Evolutionary conservation across 805 yeast genomes (phyloP), one percentile per base, ranked within the genome.

Genomic region (Saccharomyces cerevisiae): DNA sequence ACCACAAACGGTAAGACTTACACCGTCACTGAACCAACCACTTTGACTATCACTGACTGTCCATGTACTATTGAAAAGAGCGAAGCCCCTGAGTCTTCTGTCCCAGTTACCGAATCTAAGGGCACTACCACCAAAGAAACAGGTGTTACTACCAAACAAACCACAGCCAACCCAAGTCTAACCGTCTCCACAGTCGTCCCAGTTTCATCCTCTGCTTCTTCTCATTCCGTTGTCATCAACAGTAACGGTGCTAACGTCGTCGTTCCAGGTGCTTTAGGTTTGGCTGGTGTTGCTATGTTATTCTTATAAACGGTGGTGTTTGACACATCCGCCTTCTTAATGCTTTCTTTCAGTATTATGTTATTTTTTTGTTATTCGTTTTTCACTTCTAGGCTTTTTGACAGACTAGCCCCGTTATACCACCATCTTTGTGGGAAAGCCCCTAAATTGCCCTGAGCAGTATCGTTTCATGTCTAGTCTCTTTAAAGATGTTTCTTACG

Each of bases 21-120:
- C 41, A 52, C 60, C 21, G 41, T 46, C 28, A 46, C 32, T 13
- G 50, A 21, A 21, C 50, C 48, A 49, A 48, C 36, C 53, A 52
- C 62, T 27, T 73, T 88, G 66, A 87, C 94, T 71, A 79, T 87
- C 81, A 85, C 95, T 66, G 85, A 88, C 79, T 83, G 88, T 74
- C 92, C 91, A 70, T 88, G 96, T 79, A 86, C 92, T 36, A 66
- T 82, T 67, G 55, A 63, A 26, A 58, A 49, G 55, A 51, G 59
- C 61, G 22, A 61, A 31, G 41, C 26, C 13, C 32, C 61, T 27
- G 58, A 49, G 29, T 48, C 58, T 36, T 53, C 57, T 47, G 13
- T 13, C 17, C 11, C 36, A 13, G 17, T 31, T 8, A 31, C 36
- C 36, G 36, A 31, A 31, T 31, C 36, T 4, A 31, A 31, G 36